Evolutionary conservation across 768 basidiomycete genomes (phyloP), one percentile per base, ranked within the genome.

Genomic region (Phlebiopsis flavidoalba): DNA sequence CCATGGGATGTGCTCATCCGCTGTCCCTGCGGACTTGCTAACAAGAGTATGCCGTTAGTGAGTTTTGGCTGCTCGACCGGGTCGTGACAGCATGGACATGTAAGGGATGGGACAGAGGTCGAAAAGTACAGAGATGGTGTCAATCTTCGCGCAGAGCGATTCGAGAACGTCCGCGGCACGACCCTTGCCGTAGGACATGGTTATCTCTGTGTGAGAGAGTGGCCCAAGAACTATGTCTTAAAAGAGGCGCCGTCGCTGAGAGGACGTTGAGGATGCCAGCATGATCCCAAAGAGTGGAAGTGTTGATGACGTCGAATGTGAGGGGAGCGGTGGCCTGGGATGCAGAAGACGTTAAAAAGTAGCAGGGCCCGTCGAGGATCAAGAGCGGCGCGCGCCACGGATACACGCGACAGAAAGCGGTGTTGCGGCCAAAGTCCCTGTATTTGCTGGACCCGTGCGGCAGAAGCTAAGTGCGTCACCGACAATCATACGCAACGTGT

Each of bases 1-100:
- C 80, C 80, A 82, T 5, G 73, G 67, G 4, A 75, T 72, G 1
- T 59, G 58, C 63, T 80, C 73, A 53, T 76, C 75, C n/a, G n/a
- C n/a, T 46, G 70, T 70, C 61, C 80, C 77, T 3, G 22, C 35
- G 8, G 40, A 40, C 19, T 60, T 48, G 8, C 40, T 26, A 2
- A n/a, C 21, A 4, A 43, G 65, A n/a, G 58, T 35, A 19, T 14
- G 33, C 33, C 33, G 59, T 54, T 5, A 74, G 17, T n/a, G 0
- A 77, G 21, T 81, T 80, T 55, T 80, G 77, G 4, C 70, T 71
- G 59, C 78, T 78, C 5, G 74, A 76, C 4, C 71, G 71, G 0
- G 75, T 71, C 7, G 72, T 69, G 60, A 80, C n/a, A 81, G 0
- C 76, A n/a, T 75, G 0, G 78, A 77, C 1, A 76, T 51, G 53